Evolutionary conservation across 805 yeast species (phyloP), one percentile per base, ranked within the genome.

Genomic region (Kuraishia capsulata): DNA sequence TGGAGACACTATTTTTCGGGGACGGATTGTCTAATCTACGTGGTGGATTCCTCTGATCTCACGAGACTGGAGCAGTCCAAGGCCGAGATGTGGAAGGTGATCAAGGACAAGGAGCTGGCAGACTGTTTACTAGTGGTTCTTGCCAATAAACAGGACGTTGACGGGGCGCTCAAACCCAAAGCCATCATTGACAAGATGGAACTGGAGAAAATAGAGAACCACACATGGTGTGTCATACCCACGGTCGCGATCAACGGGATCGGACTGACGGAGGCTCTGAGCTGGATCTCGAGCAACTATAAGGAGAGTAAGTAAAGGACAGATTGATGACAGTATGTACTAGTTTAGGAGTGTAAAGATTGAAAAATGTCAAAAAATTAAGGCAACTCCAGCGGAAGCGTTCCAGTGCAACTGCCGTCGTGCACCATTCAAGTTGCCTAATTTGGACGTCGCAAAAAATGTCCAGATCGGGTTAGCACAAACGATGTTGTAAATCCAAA

Each of bases 1-100:
- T 89, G 97, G 97, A 78, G 96, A 60, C 96, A 89, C 56, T 89
- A 89, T 62, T 87, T 83, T 61, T 84, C 95, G 10, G 95, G 95
- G 29, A 86, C 96, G 4, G 83, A 87, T 54, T 96, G 95, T 8
- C 70, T 89, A 42, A 86, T 89, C 39, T 89, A 85, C 58, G 97
- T 89, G 39, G 81, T 89, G 43, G 97, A 89, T 61, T 73, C 87
- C 4, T 76, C 83, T 5, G 95, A 88, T 59, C 55, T 62, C 33
- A 73, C 68, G 24, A 70, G 96, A 52, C 63, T 89, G 48, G 78
- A 76, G 37, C 92, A 83, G 57, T 82, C 92, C 19, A 82, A 80
- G 47, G 73, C 68, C 45, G 96, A 87, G 56, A 66, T 89, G 49
- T 74, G 71, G 59, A 73, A 87, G 50, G 86, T 88, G 30, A 73